Percentiles rank a stretch among this genome's conserved stretches.
Conservation (phyloP, 768 basidiomycete genomes). For the Gymnopilus dilepis region DNA sequence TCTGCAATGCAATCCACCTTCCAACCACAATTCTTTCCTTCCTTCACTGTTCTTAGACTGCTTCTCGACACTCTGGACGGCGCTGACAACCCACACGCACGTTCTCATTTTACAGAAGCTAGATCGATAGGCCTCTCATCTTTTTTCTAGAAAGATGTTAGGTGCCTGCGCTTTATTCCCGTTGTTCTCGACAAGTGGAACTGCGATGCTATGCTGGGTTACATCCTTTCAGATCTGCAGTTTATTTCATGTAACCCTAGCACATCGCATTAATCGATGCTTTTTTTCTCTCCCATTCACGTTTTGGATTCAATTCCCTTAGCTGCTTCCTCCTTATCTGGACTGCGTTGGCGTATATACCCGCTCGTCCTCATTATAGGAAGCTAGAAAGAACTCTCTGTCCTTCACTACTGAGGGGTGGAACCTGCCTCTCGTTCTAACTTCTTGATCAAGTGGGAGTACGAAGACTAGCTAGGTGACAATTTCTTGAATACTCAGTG, state of each 20-base stretch:
- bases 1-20: not conserved
- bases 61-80: constrained; percentile 98
- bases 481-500: constrained; percentile 1
- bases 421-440: constrained; percentile 3
- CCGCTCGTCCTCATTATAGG: not conserved
- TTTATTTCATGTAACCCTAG: not conserved
- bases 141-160: constrained; percentile 19
- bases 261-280: not conserved
- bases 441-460: constrained; percentile 8
- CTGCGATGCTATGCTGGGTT: constrained; percentile 8
- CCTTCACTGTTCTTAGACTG: constrained; percentile 32
- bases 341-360: not conserved
- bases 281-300: not conserved
- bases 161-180: constrained; percentile 32
- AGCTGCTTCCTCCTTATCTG: not conserved
- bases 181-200: constrained; percentile 14
- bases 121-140: constrained; percentile 46
- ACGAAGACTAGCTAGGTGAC: constrained; percentile 32
- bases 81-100: constrained; percentile 72
- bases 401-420: not conserved
- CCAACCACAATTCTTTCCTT: not conserved
- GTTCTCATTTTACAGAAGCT: constrained; percentile 98
- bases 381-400: not conserved
- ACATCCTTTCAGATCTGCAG: not conserved
- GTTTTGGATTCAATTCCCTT: not conserved